Base-by-base conservation (phyloP, 768 basidiomycete species). In the Crepidotus variabilis region DNA sequence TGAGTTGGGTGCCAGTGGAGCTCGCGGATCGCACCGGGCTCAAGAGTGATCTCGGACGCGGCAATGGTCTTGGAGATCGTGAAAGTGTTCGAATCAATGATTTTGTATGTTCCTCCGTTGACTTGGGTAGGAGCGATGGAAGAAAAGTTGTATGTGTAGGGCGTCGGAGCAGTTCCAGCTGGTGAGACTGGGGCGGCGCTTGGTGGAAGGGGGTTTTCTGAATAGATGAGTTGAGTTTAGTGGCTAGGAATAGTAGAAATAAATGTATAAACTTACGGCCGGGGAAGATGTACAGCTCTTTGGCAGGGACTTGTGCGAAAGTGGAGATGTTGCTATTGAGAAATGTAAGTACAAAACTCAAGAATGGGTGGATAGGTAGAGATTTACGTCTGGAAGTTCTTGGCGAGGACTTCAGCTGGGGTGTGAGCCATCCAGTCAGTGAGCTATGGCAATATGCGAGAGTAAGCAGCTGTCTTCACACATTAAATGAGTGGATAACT, bases 371-470 rank as follows among this genome's bases (percentile, higher is more conserved):
- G 8, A 28, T 28, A 8, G 28, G 4, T 28, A 4, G 28, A 3
- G 28, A 28, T 8, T 28, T 28, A 28, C 28, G 28, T 28, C 28
- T 28, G 28, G 65, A 87, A 87, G 66, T 87, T 88, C 71, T 86
- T 86, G 16, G 84, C 83, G 1, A 87, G 68, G 0, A 84, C 80
- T 16, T 66, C 65, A 39, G 71, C 75, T 18, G 83, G 83, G 11
- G 82, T 73, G 61, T 88, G 87, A 1, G 85, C 75, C 21, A 87
- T 71, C 84, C 86, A 88, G 57, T 88, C 86, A 56, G 85, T 81
- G 13, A 85, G 28, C 28, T 28, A 8, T 28, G 8, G 3, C 28
- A 8, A 28, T 28, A 8, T 3, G 8, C 28, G 3, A 28, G 28
- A 28, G 28, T 28, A 28, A 28, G 28, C 8, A 28, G 28, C 28